Percentiles rank a stretch among this genome's conserved stretches.
phyloP scores from a whole-genome alignment of 2,329 filamentous ascomycete genomes.

The Curvularia spicifera region DNA sequence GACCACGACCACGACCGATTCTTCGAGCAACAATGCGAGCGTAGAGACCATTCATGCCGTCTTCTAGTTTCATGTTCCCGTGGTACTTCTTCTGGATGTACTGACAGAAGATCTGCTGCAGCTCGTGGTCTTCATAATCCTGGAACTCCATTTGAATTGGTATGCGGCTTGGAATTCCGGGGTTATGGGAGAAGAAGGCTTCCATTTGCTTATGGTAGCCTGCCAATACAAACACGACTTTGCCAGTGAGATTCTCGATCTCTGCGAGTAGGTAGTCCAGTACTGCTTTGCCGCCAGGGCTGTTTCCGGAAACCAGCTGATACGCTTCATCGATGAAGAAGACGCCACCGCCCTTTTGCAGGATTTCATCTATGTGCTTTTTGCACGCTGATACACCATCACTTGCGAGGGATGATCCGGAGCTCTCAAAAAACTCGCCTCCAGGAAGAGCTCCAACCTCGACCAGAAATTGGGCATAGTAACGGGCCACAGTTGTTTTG shows the following conservation, averaged over 20 bases:
- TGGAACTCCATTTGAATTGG: conserved; percentile 69
- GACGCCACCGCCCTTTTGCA: conserved; percentile 68
- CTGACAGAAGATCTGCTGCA: conserved; percentile 65
- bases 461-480: conserved; percentile 71
- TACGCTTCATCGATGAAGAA: conserved; percentile 83
- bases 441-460: conserved; percentile 69
- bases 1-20: conserved; percentile 66
- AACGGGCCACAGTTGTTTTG: conserved; percentile 77
- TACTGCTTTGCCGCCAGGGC: conserved; percentile 63
- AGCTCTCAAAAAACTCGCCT: conserved; percentile 67
- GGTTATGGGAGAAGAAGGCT: conserved; percentile 75
- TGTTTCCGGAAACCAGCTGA: conserved; percentile 69
- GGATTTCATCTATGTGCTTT: conserved; percentile 62
- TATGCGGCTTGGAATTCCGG: conserved; percentile 72
- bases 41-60: conserved; percentile 48
- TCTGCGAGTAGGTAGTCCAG: conserved; percentile 75
- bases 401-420: conserved; percentile 70
- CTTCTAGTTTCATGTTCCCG: conserved; percentile 63
- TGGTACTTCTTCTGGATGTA: conserved; percentile 63
- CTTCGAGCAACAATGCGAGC: conserved; percentile 67
- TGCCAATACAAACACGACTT: conserved; percentile 73
- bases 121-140: conserved; percentile 71
- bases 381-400: conserved; percentile 66
- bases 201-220: conserved; percentile 80
- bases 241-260: conserved; percentile 73